phyloP scores from a whole-genome alignment of 1,284 basidiomycete species.

The Pyrrhoderma noxium region DNA sequence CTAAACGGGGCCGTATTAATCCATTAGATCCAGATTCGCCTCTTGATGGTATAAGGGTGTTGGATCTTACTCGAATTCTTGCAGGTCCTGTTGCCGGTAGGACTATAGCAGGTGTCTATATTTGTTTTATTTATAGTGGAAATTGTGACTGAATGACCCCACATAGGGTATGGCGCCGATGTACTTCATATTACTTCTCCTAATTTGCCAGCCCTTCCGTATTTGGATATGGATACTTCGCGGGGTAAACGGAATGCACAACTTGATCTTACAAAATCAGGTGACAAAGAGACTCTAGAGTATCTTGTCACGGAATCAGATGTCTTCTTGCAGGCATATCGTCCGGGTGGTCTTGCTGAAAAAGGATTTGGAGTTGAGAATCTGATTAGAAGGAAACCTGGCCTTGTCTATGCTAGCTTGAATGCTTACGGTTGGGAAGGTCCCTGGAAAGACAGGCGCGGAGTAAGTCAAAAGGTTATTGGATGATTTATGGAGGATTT shows the following conservation, averaged over 20 bases:
- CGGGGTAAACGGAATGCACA: conserved; percentile 61
- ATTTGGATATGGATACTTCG: conserved; percentile 54
- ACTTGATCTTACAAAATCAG: conserved; percentile 39
- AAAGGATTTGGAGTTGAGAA: conserved; percentile 45
- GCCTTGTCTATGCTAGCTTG: conserved; percentile 52
- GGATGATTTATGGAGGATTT: too few relatives aligned
- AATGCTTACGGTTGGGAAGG: conserved; percentile 56
- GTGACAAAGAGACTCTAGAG: conserved; percentile 31
- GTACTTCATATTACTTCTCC: conserved; percentile 54
- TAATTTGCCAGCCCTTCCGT: conserved; percentile 45
- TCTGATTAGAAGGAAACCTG: conserved; percentile 36
- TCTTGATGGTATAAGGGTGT: conserved; percentile 43
- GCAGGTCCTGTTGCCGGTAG: conserved; percentile 52
- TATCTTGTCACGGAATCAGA: conserved; percentile 40
- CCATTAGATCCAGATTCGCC: conserved; percentile 25
- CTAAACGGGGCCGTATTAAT: conserved; percentile 25
- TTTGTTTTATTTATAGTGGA: not conserved
- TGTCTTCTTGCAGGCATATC: conserved; percentile 63
- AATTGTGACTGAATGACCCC: not conserved
- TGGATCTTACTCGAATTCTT: conserved; percentile 54
- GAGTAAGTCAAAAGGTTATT: conserved; percentile 30
- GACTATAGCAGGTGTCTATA: conserved; percentile 42
- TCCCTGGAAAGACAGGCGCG: conserved; percentile 49
- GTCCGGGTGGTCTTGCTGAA: conserved; percentile 43
- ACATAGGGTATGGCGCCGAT: conserved; percentile 51